A percentile compares a stretch with the other conserved stretches of the same genome.
Evolutionary conservation across 495 filamentous ascomycete genomes (phyloP).

Genomic region (Aspergillus olivimuriae): DNA sequence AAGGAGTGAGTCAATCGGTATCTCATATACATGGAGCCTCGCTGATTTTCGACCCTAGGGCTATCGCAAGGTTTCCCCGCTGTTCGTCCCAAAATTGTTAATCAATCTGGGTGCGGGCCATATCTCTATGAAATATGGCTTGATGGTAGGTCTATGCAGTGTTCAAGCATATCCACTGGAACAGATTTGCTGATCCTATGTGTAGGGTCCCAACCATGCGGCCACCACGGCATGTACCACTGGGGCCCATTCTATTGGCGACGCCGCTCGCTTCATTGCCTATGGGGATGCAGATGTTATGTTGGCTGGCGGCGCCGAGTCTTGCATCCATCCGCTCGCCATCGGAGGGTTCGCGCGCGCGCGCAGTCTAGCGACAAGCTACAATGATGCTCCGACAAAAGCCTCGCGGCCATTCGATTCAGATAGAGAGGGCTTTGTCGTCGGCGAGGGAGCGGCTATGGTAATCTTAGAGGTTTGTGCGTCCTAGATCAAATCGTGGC

Average conservation of each 20-base stretch:
- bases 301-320: conserved; percentile 89
- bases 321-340: conserved; percentile 91
- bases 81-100: conserved; percentile 86
- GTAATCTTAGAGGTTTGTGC: conserved; percentile 65
- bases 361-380: conserved; percentile 73
- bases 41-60: conserved; percentile 44
- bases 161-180: not conserved
- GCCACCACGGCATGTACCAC: conserved; percentile 94
- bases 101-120: conserved; percentile 95
- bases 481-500: not conserved
- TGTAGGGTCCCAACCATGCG: conserved; percentile 79
- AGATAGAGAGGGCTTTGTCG: conserved; percentile 79
- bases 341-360: conserved; percentile 88
- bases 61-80: conserved; percentile 83
- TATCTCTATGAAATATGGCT: conserved; percentile 86
- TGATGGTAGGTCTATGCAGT: conserved; percentile 45
- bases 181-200: not conserved
- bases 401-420: conserved; percentile 85
- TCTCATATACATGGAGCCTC: not conserved
- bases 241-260: conserved; percentile 87
- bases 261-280: conserved; percentile 84
- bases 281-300: conserved; percentile 90
- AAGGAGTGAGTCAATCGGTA: conserved; percentile 49
- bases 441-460: conserved; percentile 87
- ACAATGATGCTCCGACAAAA: conserved; percentile 64